Evolutionary conservation across 768 basidiomycete species (phyloP), one percentile per base, ranked within the genome.

Genomic region (Auricularia auricula-judae): DNA sequence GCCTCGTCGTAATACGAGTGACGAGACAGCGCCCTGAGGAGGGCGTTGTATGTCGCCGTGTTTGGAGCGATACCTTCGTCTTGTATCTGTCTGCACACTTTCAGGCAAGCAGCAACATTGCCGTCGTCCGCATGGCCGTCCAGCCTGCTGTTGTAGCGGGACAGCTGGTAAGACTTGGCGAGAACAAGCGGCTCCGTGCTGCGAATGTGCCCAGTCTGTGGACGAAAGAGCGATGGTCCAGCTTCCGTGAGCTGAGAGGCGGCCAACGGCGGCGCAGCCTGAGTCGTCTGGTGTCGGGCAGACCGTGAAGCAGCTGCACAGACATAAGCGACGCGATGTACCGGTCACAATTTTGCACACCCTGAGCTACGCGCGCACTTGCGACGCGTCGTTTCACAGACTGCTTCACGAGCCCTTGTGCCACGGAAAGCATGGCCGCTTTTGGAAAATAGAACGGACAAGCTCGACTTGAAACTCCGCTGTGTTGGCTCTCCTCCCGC

Each of bases 1-100:
- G 86, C 81, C 66, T 88, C 84, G 35, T 79, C 68, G 71, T 76
- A 76, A 8, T 78, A 68, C 3, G 75, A 76, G 43, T 80, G 75
- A 5, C 70, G 67, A 0, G 81, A 77, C 63, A 84, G 78, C 43
- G 82, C 79, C 3, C 75, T 70, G 39, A 91, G 75, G 3, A 92
- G 73, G 3, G 76, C 72, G 66, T 85, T 81, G 71, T 91, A 91
- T 0, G 82, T 80, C 39, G 73, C 68, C 16, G 80, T 42, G 67
- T 85, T 80, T 0, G 90, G 89, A n/a, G 67, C 47, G 11, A 88
- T 71, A 21, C 78, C 76, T 12, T 77, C 70, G 0, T 69, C 66
- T 70, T 88, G 91, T 87, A 91, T 89, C 53, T 80, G 73, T 12
- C 75, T 71, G 16, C 82, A 81, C 44, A 81, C 69, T 2, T 73